Base-by-base conservation (phyloP, 352 stramenopile species). In the Phytopythium aichiense region DNA sequence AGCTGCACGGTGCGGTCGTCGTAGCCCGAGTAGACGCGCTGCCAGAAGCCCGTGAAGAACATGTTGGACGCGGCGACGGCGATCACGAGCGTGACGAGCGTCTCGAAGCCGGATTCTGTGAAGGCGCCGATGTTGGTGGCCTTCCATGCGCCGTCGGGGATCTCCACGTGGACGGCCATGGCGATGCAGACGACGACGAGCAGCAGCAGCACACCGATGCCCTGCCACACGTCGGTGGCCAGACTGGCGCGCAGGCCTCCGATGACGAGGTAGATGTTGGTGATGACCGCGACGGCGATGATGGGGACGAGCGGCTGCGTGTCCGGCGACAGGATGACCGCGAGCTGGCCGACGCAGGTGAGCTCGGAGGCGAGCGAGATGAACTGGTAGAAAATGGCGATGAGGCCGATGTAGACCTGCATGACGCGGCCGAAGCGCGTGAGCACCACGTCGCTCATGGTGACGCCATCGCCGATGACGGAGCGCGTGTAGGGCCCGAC, bases 11-110 rank as follows among this genome's bases (percentile, higher is more conserved):
- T 88, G 15, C 53, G 56, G 62, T 90, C 73, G 66, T 87, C 76
- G 8, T 84, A 77, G 12, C 77, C 80, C 0, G 77, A 64, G 63
- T 84, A 91, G 51, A 90, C 82, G 46, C 84, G 81, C 66, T 91
- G 84, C 84, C 84, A 92, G 58, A 84, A 92, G 57, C 79, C 84
- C 56, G 84, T 91, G 68, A 90, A 88, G 67, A 92, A 92, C 18
- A 92, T 61, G 53, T 87, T 91, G 18, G 81, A 77, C 16, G 81
- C 71, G 12, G 71, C 77, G 6, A 91, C 64, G 18, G 84, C 83
- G 56, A 92, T 88, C 13, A 76, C 70, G 7, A 92, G 71, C 43
- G 84, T 92, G 52, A 92, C 75, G 2, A 92, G 64, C 20, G 81
- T 78, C 67, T 92, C 81, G 53, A 92, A 92, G 45, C 84, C 84